A percentile compares a stretch with the other conserved stretches of the same genome.
Evolutionary conservation across 805 yeast genomes (phyloP).

Genomic region (Candida oleophila): DNA sequence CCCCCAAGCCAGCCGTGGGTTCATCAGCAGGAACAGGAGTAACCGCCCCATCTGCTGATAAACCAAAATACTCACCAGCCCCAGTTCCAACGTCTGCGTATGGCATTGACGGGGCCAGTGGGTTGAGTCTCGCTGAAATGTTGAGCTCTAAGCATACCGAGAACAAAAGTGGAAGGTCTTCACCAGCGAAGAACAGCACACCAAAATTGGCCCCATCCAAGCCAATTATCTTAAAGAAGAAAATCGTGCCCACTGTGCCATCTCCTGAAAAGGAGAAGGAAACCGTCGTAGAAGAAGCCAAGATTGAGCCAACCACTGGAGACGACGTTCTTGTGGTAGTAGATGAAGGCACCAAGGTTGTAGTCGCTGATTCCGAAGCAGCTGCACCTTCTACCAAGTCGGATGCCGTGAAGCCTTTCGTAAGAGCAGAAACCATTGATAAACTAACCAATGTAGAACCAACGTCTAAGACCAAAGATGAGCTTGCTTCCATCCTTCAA

Average conservation of each 20-base stretch:
- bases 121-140: slow-evolving; percentile 39
- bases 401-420: not conserved
- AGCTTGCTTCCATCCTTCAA: slow-evolving; percentile 5
- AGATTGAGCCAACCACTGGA: not conserved
- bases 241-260: slow-evolving; percentile 7
- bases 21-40: slow-evolving; percentile 19
- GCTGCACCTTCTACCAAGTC: not conserved
- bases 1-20: not conserved
- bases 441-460: not conserved
- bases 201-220: slow-evolving; percentile 27
- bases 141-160: slow-evolving; percentile 25
- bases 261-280: not conserved
- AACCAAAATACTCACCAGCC: slow-evolving; percentile 14
- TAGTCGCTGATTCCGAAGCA: not conserved
- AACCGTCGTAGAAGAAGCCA: not conserved
- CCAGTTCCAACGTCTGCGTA: slow-evolving; percentile 18
- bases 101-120: slow-evolving; percentile 16
- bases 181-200: slow-evolving; percentile 14
- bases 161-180: slow-evolving; percentile 14
- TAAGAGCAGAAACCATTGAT: not conserved
- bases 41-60: slow-evolving; percentile 4
- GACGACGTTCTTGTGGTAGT: not conserved
- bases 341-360: not conserved
- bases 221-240: slow-evolving; percentile 41
- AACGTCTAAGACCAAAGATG: slow-evolving; percentile 5